phyloP scores from a whole-genome alignment of 306 rosid species.

The Cucumis cinereus region DNA sequence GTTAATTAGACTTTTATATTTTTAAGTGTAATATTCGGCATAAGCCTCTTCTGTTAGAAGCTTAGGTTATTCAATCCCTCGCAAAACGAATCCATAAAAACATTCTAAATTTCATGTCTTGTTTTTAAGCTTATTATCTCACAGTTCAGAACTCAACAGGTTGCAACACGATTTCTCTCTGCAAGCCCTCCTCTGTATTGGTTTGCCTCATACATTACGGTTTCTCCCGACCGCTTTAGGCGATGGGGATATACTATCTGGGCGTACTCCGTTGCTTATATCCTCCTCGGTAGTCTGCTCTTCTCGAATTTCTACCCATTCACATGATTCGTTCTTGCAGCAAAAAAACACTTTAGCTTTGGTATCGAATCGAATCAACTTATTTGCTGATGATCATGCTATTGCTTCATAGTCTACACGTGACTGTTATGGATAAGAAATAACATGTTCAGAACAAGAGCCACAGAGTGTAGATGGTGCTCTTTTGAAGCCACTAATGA shows the following conservation, averaged over 20 bases:
- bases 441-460: neutral
- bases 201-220: conserved; percentile 65
- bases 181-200: conserved; percentile 82
- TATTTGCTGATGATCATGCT: neutral
- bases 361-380: neutral
- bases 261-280: conserved; percentile 64
- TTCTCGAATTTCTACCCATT: conserved; percentile 91
- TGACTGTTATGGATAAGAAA: neutral
- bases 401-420: neutral
- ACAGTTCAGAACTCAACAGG: conserved; percentile 28
- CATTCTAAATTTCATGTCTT: neutral
- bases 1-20: neutral
- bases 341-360: neutral
- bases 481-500: neutral
- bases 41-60: neutral
- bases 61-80: neutral
- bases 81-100: neutral
- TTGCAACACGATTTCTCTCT: conserved; percentile 84
- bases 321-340: conserved; percentile 28
- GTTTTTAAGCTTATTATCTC: neutral
- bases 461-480: neutral
- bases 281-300: conserved; percentile 76
- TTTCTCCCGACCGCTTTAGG: conserved; percentile 14
- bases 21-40: neutral
- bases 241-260: conserved; percentile 72